These are phyloP conservation scores for Aspergillus latus DNA, from an alignment of 2,329 filamentous ascomycete species.

Conservation along the genomic window DNA sequence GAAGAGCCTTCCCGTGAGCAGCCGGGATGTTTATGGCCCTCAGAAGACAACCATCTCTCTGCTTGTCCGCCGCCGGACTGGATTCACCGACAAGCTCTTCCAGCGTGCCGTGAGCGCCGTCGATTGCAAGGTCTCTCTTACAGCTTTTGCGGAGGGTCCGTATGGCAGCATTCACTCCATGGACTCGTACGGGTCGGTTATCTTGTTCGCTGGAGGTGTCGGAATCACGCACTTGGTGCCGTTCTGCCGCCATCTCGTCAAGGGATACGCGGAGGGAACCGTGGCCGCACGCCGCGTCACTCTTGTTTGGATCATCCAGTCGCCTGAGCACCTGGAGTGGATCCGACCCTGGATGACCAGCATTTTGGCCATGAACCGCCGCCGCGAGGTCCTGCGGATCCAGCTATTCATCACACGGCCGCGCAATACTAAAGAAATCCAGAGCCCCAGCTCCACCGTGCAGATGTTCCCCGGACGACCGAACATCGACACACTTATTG, in stretches of 20 bases:
- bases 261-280: slow-evolving; percentile 67
- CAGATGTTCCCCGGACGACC: slow-evolving; percentile 91
- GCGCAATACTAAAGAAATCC: slow-evolving; percentile 76
- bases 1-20: slow-evolving; percentile 46
- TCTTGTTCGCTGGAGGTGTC: slow-evolving; percentile 88
- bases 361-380: slow-evolving; percentile 75
- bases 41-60: slow-evolving; percentile 68
- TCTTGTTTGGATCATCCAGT: slow-evolving; percentile 90
- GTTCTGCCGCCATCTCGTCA: slow-evolving; percentile 75
- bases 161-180: slow-evolving; percentile 82
- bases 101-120: slow-evolving; percentile 60
- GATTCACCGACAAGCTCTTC: slow-evolving; percentile 81
- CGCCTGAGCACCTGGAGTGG: slow-evolving; percentile 88
- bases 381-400: slow-evolving; percentile 79
- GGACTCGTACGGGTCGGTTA: slow-evolving; percentile 85
- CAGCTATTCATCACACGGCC: slow-evolving; percentile 89
- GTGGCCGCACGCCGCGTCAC: slow-evolving; percentile 79
- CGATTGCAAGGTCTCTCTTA: slow-evolving; percentile 59
- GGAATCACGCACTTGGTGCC: slow-evolving; percentile 95
- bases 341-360: slow-evolving; percentile 80
- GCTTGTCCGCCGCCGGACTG: slow-evolving; percentile 81
- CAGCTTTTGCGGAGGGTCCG: slow-evolving; percentile 82
- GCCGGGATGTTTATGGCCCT: slow-evolving; percentile 52
- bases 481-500: slow-evolving; percentile 74
- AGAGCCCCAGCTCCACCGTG: slow-evolving; percentile 73